Conservation (phyloP, 2,329 filamentous ascomycete genomes). For the Ceratocystis diversiconidia region DNA sequence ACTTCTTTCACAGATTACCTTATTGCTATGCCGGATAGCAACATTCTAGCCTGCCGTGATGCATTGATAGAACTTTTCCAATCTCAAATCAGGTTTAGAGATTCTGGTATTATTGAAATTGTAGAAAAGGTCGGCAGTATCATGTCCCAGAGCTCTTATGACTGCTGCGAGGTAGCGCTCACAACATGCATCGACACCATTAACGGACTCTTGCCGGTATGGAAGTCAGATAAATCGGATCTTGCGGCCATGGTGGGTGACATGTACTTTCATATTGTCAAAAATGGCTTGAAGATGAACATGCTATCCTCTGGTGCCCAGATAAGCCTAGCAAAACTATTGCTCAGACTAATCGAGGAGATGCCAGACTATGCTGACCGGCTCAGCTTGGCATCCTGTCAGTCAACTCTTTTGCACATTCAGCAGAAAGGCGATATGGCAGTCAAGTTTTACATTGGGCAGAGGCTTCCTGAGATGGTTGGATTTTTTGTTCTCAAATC, state of each 20-base stretch:
- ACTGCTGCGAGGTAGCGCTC: constrained; percentile 60
- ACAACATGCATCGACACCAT: constrained; percentile 55
- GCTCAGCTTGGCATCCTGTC: constrained; percentile 41
- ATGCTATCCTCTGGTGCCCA: constrained; percentile 57
- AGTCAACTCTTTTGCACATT: constrained; percentile 62
- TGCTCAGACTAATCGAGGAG: constrained; percentile 54
- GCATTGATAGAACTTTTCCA: constrained; percentile 39
- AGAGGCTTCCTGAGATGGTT: constrained; percentile 60
- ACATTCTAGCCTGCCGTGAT: constrained; percentile 37
- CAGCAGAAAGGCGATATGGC: constrained; percentile 50
- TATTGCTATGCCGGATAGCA: constrained; percentile 35
- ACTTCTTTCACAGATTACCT: constrained; percentile 31
- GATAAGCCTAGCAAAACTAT: constrained; percentile 49
- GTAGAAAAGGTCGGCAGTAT: constrained; percentile 38
- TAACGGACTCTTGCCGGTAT: constrained; percentile 45
- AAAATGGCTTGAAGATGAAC: constrained; percentile 49
- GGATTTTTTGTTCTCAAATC: constrained; percentile 64
- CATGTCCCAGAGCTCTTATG: constrained; percentile 44
- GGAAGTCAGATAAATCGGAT: constrained; percentile 44
- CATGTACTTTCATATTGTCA: constrained; percentile 66
- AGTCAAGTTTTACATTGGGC: constrained; percentile 63
- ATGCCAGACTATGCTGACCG: constrained; percentile 52
- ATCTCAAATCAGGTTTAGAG: constrained; percentile 38
- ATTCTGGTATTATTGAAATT: constrained; percentile 33
- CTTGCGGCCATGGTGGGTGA: constrained; percentile 56